Evolutionary conservation across 805 yeast species (phyloP), one percentile per base, ranked within the genome.

Genomic region (Candida germanica): DNA sequence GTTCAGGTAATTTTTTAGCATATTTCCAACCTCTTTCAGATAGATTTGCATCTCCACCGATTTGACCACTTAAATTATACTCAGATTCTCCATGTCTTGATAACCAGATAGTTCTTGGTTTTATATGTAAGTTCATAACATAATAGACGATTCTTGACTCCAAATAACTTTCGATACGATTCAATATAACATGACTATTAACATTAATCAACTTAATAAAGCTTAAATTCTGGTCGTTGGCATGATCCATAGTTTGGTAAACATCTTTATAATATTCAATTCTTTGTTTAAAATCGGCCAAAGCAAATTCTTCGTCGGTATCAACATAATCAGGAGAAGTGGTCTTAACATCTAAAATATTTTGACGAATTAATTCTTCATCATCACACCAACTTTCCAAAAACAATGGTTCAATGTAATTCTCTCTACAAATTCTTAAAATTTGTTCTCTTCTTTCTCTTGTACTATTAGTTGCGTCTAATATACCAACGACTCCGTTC

Each of bases 41-140:
- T 36, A 91, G 68, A 48, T 81, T 76, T 2, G 96, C 85, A 64
- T 91, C 96, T 14, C 98, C 98, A 22, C 98, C 98, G 46, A 93
- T 86, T 59, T 87, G 87, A 20, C 97, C 97, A 33, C 88, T 88
- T 40, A 93, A 71, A 58, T 93, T 93, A 64, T 82, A 93, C 56
- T 80, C 80, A 2, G 95, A 83, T 63, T 93, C 98, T 18, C 98
- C 98, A 54, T 93, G 98, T 50, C 98, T 77, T 32, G 95, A 86
- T 32, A 93, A 71, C 91, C 95, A 93, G 43, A 93, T 88, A 45
- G 83, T 76, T 44, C 98, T 75, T 18, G 96, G 96, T 56, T 87
- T 86, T 49, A 88, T 85, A 58, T 89, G 97, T 48, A 93, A 67
- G 54, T 93, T 93, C 96, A 93, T 89, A 27, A 93, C 87, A 56